Base-by-base conservation (phyloP, 108 stramenopile species). In the Discostella stelligeroides region DNA sequence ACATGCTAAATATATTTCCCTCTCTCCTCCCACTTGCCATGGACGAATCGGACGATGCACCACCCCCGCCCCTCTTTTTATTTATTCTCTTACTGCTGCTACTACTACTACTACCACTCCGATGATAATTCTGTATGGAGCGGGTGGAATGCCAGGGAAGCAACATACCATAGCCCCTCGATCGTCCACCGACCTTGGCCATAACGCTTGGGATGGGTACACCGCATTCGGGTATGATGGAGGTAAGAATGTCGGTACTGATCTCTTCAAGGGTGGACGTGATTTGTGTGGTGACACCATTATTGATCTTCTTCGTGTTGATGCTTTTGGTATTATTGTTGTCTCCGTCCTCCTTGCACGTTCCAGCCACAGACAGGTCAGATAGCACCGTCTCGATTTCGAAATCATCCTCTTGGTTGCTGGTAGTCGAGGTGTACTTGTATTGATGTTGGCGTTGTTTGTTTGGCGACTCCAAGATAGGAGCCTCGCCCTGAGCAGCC, bases 131-230 rank as follows among this genome's bases (percentile, higher is more conserved):
- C 24, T 76, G 66, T 48, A 76, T 76, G 17, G 63, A 76, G 24
- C 75, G 40, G 7, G 75, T 59, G 9, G 75, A 76, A 69, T 76
- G 68, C 75, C 75, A 76, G 10, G 75, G 75, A 2, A 76, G 34
- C 41, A 76, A 46, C 56, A 77, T 70, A 28, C 76, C 76, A 15
- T 58, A 57, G 58, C 48, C 68, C 10, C 64, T 50, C 14, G 66
- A 55, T 28, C 38, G 46, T 14, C 47, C 39, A 13, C 67, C 68
- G 17, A 68, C 68, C 54, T 63, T 59, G 30, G 76, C 66, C 61
- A 77, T 68, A 12, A 77, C 68, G 40, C 55, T 64, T 4, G 76
- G 69, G 37, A 77, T 68, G 11, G 75, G 67, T 9, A 76, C 67
- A 42, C 76, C 76, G 28, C 76, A 77, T 59, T 77, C 76, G 37